Conservation (phyloP, 495 filamentous ascomycete genomes). For the Trichoderma asperelloides region DNA sequence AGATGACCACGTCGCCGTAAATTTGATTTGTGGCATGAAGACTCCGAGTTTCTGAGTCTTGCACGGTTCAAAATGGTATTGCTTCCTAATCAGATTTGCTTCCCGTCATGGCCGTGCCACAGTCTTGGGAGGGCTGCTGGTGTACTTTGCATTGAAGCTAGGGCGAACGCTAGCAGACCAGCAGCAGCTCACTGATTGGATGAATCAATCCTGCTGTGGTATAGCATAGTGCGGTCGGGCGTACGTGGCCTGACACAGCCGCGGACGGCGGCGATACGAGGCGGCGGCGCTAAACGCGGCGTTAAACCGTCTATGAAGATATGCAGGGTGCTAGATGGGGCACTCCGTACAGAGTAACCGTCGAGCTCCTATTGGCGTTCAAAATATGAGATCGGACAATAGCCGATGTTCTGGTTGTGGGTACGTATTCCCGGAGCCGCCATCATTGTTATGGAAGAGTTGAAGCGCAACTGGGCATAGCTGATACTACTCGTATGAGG, state of each 20-base stretch:
- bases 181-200: background rate
- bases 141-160: background rate
- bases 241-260: slow-evolving; percentile 7
- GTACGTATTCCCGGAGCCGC: background rate
- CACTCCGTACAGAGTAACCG: background rate
- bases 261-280: slow-evolving; percentile 1
- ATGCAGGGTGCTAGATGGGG: background rate
- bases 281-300: slow-evolving; percentile 2
- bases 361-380: background rate
- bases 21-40: background rate
- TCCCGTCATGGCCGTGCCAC: background rate
- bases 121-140: background rate
- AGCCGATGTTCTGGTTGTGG: background rate
- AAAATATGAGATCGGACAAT: background rate
- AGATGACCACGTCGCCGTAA: background rate
- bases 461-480: background rate
- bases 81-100: too few relatives aligned
- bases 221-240: background rate
- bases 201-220: background rate
- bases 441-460: background rate
- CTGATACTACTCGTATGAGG: too few relatives aligned
- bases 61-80: background rate
- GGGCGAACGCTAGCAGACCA: background rate
- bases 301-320: background rate
- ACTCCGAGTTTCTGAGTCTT: background rate